Conservation (phyloP, 2,329 filamentous ascomycete genomes). For the Alternaria viburni region DNA sequence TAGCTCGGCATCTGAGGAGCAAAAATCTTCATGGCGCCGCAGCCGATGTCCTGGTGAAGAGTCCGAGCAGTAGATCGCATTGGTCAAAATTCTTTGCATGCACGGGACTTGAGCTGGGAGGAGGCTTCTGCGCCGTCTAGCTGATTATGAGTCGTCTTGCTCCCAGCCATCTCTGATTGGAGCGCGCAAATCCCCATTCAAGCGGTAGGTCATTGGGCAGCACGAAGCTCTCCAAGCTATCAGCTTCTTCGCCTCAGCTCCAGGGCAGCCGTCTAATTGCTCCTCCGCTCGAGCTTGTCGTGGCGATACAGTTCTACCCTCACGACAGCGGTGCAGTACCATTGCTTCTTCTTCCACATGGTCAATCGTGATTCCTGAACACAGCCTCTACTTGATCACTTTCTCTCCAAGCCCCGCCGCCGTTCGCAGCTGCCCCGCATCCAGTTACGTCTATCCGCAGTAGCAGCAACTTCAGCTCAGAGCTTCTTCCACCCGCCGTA, state of each 20-base stretch:
- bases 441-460: slow-evolving; percentile 13
- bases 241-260: slow-evolving; percentile 14
- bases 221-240: slow-evolving; percentile 13
- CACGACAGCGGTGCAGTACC: slow-evolving; percentile 3
- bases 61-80: slow-evolving; percentile 1
- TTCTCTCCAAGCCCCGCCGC: slow-evolving; percentile 11
- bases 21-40: slow-evolving; percentile 13
- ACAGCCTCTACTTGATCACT: slow-evolving; percentile 9
- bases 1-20: slow-evolving; percentile 10
- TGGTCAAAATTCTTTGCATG: slow-evolving; percentile 9
- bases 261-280: slow-evolving; percentile 13
- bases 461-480: slow-evolving; percentile 13
- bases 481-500: slow-evolving; percentile 7
- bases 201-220: slow-evolving; percentile 18
- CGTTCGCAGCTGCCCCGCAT: slow-evolving; percentile 15
- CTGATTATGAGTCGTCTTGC: slow-evolving; percentile 13
- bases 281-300: slow-evolving; percentile 13
- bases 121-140: slow-evolving; percentile 6
- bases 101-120: slow-evolving; percentile 12
- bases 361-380: slow-evolving; percentile 1
- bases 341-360: not conserved
- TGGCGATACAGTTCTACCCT: slow-evolving; percentile 13
- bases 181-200: slow-evolving; percentile 8
- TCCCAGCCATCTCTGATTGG: slow-evolving; percentile 13
- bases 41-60: slow-evolving; percentile 8